These are phyloP conservation scores for Syzygium syzygioides DNA, from an alignment of 441 rosid species.

Conservation along the genomic window DNA sequence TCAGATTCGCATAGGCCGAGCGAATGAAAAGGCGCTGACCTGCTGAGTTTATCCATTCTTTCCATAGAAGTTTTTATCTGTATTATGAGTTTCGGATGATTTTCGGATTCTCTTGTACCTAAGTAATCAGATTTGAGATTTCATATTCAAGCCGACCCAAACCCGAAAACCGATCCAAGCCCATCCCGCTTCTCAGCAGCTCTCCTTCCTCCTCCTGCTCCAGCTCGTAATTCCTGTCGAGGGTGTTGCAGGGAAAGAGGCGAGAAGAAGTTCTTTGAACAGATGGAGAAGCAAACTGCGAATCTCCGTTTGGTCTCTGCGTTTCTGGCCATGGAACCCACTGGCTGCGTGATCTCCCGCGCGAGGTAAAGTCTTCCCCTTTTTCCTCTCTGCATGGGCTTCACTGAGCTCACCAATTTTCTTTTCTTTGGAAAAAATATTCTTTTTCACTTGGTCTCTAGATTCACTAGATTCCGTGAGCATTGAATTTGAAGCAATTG, in stretches of 20 bases:
- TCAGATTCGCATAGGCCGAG: not conserved
- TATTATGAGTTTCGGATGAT: not conserved
- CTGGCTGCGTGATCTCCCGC: slow-evolving; percentile 37
- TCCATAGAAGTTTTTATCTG: not conserved
- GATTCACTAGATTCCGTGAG: not conserved
- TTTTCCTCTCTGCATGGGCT: not conserved
- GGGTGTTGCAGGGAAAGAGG: not conserved
- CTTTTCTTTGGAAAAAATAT: not conserved
- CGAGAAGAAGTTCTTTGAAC: not conserved
- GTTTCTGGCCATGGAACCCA: slow-evolving; percentile 71
- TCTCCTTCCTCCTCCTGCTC: not conserved
- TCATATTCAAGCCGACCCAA: not conserved
- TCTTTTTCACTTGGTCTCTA: not conserved
- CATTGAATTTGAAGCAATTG: not conserved
- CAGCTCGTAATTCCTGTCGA: not conserved
- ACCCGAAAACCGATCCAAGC: not conserved
- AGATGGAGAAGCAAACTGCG: not conserved
- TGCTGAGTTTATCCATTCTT: too few species aligned
- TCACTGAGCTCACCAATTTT: not conserved
- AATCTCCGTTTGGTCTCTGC: slow-evolving; percentile 53
- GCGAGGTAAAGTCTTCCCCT: slow-evolving; percentile 37
- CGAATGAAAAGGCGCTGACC: not conserved
- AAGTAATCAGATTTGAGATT: not conserved
- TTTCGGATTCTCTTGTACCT: not conserved
- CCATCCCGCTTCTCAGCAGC: not conserved